phyloP scores from a whole-genome alignment of 2,329 filamentous ascomycete species.

The Coleophoma cylindrospora region DNA sequence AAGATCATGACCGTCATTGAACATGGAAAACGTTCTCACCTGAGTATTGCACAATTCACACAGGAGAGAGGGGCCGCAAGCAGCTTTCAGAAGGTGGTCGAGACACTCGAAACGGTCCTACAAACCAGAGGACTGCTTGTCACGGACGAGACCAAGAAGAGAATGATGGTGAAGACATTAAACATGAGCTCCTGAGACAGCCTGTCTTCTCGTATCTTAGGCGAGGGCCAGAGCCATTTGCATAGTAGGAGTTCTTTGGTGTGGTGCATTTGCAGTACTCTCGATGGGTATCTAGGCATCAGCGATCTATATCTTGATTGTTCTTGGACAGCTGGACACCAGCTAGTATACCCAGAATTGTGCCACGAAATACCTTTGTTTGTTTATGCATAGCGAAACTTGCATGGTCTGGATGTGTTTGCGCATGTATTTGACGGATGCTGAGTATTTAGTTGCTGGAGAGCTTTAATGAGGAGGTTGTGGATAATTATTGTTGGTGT shows the following conservation, averaged over 20 bases:
- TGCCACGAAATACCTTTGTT: not conserved
- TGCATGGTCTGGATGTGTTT: not conserved
- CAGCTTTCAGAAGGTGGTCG: conserved; percentile 79
- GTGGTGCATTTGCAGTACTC: too few species aligned
- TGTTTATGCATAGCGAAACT: not conserved
- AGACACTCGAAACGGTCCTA: conserved; percentile 68
- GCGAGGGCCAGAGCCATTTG: too few species aligned
- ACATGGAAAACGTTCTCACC: conserved; percentile 68
- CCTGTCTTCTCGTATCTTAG: too few species aligned
- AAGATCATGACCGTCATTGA: conserved; percentile 89
- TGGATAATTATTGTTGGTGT: too few species aligned
- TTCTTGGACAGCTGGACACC: too few species aligned
- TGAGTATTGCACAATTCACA: conserved; percentile 80
- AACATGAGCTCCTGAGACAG: conserved; percentile 5
- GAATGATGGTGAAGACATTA: conserved; percentile 69
- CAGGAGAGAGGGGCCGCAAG: conserved; percentile 90
- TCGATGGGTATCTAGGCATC: too few species aligned
- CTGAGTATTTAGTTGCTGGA: too few species aligned
- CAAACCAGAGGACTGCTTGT: conserved; percentile 62
- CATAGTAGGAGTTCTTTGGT: too few species aligned
- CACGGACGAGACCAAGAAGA: conserved; percentile 57
- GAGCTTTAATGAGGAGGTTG: too few species aligned
- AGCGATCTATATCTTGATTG: too few species aligned
- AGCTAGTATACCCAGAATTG: too few species aligned
- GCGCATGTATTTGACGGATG: too few species aligned